Evolutionary conservation across 2,329 filamentous ascomycete species (phyloP).

Genomic region (Neofusicoccum sp.): DNA sequence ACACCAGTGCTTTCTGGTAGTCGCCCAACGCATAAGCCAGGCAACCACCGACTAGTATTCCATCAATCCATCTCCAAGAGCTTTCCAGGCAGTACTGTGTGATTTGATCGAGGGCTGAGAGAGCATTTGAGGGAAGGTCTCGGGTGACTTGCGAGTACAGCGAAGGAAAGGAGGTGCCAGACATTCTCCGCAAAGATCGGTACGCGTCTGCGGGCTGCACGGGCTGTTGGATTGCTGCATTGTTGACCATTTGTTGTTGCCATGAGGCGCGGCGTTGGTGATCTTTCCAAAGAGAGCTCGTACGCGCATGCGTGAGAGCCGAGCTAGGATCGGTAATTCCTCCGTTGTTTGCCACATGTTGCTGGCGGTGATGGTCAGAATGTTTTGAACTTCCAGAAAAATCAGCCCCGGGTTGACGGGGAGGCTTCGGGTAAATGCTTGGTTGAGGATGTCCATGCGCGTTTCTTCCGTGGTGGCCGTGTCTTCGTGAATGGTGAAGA

Average conservation of each 20-base stretch:
- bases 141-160: background rate
- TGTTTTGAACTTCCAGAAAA: slow-evolving; percentile 37
- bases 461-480: slow-evolving; percentile 6
- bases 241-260: slow-evolving; percentile 11
- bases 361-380: slow-evolving; percentile 1
- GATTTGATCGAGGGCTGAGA: slow-evolving; percentile 41
- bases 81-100: slow-evolving; percentile 44
- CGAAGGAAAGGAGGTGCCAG: slow-evolving; percentile 2
- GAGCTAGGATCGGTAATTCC: slow-evolving; percentile 2
- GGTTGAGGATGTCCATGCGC: slow-evolving; percentile 53
- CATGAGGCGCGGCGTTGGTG: slow-evolving; percentile 16
- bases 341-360: background rate
- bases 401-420: slow-evolving; percentile 57
- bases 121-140: slow-evolving; percentile 28
- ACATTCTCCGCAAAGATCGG: slow-evolving; percentile 5
- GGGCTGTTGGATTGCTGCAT: background rate
- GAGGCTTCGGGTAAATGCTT: slow-evolving; percentile 64
- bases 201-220: slow-evolving; percentile 3
- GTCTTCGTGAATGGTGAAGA: slow-evolving; percentile 49
- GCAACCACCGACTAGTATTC: slow-evolving; percentile 88
- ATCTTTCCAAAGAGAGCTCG: slow-evolving; percentile 10
- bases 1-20: slow-evolving; percentile 74
- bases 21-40: slow-evolving; percentile 86
- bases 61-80: slow-evolving; percentile 74
- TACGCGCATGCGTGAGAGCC: background rate